phyloP scores from a whole-genome alignment of 2,329 filamentous ascomycete species.

The Corynespora cassiicola region DNA sequence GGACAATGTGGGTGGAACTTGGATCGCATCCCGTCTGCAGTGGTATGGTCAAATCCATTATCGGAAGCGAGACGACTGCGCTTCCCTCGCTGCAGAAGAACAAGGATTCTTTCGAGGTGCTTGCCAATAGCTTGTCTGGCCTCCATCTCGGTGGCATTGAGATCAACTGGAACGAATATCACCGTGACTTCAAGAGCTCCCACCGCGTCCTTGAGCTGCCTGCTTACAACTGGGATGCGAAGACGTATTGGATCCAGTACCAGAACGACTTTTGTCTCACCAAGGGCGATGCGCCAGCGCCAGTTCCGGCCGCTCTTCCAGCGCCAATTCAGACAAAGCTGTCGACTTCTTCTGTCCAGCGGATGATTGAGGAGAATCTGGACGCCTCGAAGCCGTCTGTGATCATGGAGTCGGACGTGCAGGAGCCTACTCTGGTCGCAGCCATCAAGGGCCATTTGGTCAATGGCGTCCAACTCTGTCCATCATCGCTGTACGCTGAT shows the following conservation, averaged over 20 bases:
- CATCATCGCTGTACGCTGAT: slow-evolving; percentile 32
- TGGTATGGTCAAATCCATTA: slow-evolving; percentile 51
- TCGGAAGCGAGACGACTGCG: slow-evolving; percentile 32
- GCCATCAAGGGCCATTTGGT: slow-evolving; percentile 53
- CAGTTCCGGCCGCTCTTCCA: slow-evolving; percentile 3
- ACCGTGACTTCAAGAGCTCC: slow-evolving; percentile 55
- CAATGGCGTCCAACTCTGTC: slow-evolving; percentile 36
- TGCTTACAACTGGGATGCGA: slow-evolving; percentile 39
- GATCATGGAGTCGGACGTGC: slow-evolving; percentile 49
- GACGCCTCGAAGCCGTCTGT: slow-evolving; percentile 29
- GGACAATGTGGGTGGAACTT: slow-evolving; percentile 52
- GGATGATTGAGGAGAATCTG: slow-evolving; percentile 44
- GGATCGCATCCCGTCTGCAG: slow-evolving; percentile 57
- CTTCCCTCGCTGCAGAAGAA: slow-evolving; percentile 4
- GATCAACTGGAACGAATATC: slow-evolving; percentile 68
- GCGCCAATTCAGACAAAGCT: slow-evolving; percentile 7
- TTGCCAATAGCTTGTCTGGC: slow-evolving; percentile 55
- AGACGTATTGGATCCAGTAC: slow-evolving; percentile 48
- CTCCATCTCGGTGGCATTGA: slow-evolving; percentile 62
- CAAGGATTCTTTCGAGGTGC: slow-evolving; percentile 10
- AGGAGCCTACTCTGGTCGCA: slow-evolving; percentile 45
- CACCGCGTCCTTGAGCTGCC: slow-evolving; percentile 62
- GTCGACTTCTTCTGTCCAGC: slow-evolving; percentile 46
- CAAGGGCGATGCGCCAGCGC: slow-evolving; percentile 21
- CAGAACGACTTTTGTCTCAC: slow-evolving; percentile 36